Evolutionary conservation across 2,329 filamentous ascomycete genomes (phyloP), one percentile per base, ranked within the genome.

Genomic region (Xylariaceae sp.): DNA sequence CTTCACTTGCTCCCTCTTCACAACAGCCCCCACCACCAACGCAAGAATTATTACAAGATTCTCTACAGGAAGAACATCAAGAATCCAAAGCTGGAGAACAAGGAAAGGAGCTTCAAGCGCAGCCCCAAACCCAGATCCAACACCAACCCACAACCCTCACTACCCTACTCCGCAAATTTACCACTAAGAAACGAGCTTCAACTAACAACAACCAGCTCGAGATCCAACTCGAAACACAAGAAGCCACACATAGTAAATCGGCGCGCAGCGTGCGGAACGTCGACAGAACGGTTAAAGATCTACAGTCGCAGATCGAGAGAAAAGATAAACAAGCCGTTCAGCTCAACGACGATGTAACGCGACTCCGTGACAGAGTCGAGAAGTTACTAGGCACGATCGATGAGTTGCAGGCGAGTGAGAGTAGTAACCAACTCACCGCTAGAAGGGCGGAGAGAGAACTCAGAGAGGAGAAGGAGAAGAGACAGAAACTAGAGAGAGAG

Each of bases 311-410:
- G 68, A 87, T 99, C 58, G 90, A 96, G 42, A 89, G 94, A 60
- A 89, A 90, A 60, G 92, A 97, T 58, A 96, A 95, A 72, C 83
- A 89, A 60, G 90, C 91, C 61, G 65, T 76, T 5, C 86, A 94
- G 64, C 77, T 96, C 15, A 80, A 84, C 47, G 92, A 96, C 46
- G 94, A 97, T 62, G 80, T 96, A 49, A 76, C 78, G 58, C 88
- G 92, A 56, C 85, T 90, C 63, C 88, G 92, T 54, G 92, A 97
- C 71, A 95, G 94, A 75, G 82, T 90, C 54, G 89, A 94, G 57
- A 90, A 90, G 65, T 83, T 97, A 5, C 85, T 99, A 44, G 80
- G 85, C 64, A 90, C 89, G 1, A 96, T 99, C 60, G 92, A 97
- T 65, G 92, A 97, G 66, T 82, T 99, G 32, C 92, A 99, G 68